Evolutionary conservation across 2,329 filamentous ascomycete genomes (phyloP), one percentile per base, ranked within the genome.

Genomic region (Neocatenulostroma microsporum): DNA sequence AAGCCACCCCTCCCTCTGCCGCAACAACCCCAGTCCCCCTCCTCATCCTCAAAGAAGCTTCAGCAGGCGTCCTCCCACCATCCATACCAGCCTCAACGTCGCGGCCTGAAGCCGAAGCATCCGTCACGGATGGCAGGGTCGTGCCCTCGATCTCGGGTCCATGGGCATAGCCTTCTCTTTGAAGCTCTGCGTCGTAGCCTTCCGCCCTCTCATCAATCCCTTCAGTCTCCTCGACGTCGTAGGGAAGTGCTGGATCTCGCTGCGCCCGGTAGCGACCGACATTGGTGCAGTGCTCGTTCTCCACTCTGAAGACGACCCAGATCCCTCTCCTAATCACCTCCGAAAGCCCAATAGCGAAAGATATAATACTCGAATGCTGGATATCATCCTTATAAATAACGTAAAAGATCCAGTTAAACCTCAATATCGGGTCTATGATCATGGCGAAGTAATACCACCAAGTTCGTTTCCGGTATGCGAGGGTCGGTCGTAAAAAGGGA

Each of bases 221-320:
- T n/a, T n/a, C n/a, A n/a, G n/a, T n/a, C n/a, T n/a, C n/a, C n/a
- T n/a, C n/a, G 28, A 42, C n/a, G 13, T 76, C 71, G 57, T 95
- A 96, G 0, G 89, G 89, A 0, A 96, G 70, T 0, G 86, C 86
- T 0, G 94, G 75, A 52, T 95, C 88, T 37, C 89, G 75, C 2
- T 81, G 86, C 3, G 91, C 91, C 46, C 93, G 87, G 71, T 93
- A 93, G 48, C 85, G 79, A 13, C 79, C 76, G 2, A 98, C 89
- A 34, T 95, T 94, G 37, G 82, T 80, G 62, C 87, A 94, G 63
- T 98, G 91, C 54, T 98, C 91, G 60, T 98, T 98, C 62, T 98
- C 91, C 18, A 98, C 88, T 26, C 91, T 84, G 58, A 98, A 83
- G 3, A 96, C 69, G 0, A 82, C 80, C 91, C 91, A 98, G 56